Conservation (phyloP, 2,329 filamentous ascomycete genomes). For the Fusarium xyrophilum region DNA sequence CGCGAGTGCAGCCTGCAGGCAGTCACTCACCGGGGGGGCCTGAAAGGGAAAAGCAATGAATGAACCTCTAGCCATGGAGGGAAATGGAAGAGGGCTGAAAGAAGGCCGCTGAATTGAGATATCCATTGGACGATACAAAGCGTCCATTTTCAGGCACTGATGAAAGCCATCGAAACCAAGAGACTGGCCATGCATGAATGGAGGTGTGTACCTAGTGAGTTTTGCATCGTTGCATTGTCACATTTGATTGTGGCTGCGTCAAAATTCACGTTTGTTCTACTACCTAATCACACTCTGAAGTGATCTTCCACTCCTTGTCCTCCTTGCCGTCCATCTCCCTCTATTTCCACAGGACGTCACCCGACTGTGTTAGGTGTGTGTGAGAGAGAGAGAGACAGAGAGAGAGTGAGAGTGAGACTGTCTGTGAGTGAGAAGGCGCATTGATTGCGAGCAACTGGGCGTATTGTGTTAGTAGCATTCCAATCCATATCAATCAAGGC, state of each 20-base stretch:
- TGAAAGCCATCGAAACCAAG: slow-evolving; percentile 6
- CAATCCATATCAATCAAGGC: slow-evolving; percentile 29
- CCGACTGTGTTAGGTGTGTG: slow-evolving; percentile 5
- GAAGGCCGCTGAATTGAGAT: slow-evolving; percentile 5
- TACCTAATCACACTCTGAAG: slow-evolving; percentile 4
- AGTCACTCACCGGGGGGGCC: slow-evolving; percentile 16
- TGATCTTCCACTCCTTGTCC: not conserved
- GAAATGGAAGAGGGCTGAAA: slow-evolving; percentile 28
- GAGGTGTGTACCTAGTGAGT: slow-evolving; percentile 5
- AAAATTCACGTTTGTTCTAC: slow-evolving; percentile 24
- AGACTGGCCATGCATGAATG: not conserved
- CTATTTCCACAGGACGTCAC: slow-evolving; percentile 25
- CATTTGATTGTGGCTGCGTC: slow-evolving; percentile 20
- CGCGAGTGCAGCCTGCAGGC: slow-evolving; percentile 30
- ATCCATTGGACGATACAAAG: slow-evolving; percentile 13
- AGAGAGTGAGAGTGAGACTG: slow-evolving; percentile 12
- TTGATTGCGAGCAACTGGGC: slow-evolving; percentile 9
- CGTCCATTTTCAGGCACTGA: slow-evolving; percentile 15
- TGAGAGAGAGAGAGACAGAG: slow-evolving; percentile 5
- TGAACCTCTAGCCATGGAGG: slow-evolving; percentile 16
- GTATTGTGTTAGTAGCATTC: slow-evolving; percentile 4
- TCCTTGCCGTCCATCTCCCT: slow-evolving; percentile 10
- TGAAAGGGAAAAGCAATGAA: slow-evolving; percentile 7
- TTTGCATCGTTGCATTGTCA: slow-evolving; percentile 22
- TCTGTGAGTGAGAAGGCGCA: not conserved